phyloP scores from a whole-genome alignment of 164 flowering plant species.

The Berberis vulgaris region DNA sequence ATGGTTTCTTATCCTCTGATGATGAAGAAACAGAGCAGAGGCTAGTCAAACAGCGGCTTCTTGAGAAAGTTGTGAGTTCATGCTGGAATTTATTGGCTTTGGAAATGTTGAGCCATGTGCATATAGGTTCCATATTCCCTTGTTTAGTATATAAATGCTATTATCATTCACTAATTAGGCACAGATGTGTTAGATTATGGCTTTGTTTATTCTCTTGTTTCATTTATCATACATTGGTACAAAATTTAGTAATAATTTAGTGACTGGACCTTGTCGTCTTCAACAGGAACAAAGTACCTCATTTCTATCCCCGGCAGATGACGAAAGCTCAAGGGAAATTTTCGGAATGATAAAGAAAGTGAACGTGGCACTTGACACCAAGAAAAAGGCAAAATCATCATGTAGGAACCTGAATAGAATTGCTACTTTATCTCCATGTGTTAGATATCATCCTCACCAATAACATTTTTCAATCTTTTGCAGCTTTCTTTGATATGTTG shows the following conservation, averaged over 20 bases:
- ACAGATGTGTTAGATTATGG: too few species aligned
- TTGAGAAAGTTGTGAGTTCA: slow-evolving; percentile 57
- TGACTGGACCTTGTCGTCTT: slow-evolving; percentile 5
- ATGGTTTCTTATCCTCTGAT: slow-evolving; percentile 63
- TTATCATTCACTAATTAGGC: background rate
- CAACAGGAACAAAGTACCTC: slow-evolving; percentile 41
- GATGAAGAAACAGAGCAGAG: slow-evolving; percentile 66
- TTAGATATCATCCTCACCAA: background rate
- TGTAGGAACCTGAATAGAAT: slow-evolving; percentile 23
- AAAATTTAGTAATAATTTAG: background rate
- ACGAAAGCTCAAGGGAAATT: slow-evolving; percentile 69
- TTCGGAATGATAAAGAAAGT: slow-evolving; percentile 81
- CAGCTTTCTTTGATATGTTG: slow-evolving; percentile 48
- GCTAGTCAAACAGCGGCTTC: slow-evolving; percentile 32
- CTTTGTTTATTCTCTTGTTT: background rate
- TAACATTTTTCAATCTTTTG: slow-evolving; percentile 8
- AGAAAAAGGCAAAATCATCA: slow-evolving; percentile 54
- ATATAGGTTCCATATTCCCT: background rate
- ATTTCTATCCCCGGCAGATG: slow-evolving; percentile 49
- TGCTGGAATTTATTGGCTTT: background rate
- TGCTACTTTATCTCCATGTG: background rate
- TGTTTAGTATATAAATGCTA: too few species aligned
- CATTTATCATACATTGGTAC: background rate
- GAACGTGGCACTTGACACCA: slow-evolving; percentile 49
- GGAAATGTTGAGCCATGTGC: background rate